Conservation (phyloP, 257 asterid species). For the Solanum sparsipilum region DNA sequence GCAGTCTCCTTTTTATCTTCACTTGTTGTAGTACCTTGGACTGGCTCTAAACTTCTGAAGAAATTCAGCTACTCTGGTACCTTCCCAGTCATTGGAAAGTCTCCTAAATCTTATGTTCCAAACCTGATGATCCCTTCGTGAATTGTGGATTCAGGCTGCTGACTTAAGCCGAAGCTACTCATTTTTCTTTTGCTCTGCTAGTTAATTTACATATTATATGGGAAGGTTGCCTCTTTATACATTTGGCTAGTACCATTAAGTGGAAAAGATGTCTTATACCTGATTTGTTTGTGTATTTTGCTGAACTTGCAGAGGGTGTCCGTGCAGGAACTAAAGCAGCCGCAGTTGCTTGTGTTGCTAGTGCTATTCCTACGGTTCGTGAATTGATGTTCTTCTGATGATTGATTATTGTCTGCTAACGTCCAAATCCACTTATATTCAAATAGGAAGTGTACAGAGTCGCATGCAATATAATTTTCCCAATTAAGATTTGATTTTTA, state of each 20-base stretch:
- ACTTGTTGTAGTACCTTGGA: neutral
- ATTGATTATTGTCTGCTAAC: neutral
- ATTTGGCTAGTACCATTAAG: neutral
- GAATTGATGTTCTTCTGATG: neutral
- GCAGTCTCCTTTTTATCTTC: neutral
- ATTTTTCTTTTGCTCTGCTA: neutral
- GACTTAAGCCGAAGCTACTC: neutral
- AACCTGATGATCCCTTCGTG: neutral
- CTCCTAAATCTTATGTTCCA: neutral
- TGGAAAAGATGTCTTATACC: neutral
- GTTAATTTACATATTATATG: neutral
- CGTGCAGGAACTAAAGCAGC: constrained; percentile 65
- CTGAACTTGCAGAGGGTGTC: constrained; percentile 44
- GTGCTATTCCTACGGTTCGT: constrained; percentile 55
- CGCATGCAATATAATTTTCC: neutral
- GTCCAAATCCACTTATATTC: neutral
- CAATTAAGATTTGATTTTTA: neutral
- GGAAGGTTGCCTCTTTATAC: neutral
- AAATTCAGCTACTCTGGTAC: neutral
- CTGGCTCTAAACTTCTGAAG: neutral
- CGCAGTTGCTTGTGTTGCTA: constrained; percentile 51
- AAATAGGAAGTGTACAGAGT: neutral
- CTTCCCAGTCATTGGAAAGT: neutral
- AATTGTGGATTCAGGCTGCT: neutral
- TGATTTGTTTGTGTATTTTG: neutral